Evolutionary conservation across 1,284 basidiomycete species (phyloP).

Genomic region (Ustilago crameri): DNA sequence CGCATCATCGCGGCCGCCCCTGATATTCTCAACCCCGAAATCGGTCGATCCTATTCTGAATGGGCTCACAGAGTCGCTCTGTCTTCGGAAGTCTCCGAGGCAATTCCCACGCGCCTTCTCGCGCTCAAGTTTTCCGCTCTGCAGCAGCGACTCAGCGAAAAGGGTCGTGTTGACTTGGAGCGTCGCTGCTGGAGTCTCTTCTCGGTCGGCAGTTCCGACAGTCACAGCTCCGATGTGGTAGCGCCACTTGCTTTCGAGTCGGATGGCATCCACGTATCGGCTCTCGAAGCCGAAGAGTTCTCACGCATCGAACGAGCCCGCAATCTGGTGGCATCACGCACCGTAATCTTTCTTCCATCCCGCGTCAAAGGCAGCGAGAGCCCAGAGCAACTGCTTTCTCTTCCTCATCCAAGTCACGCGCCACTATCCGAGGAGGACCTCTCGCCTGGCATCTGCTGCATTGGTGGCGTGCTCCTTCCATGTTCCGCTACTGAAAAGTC

Average conservation of each 20-base stretch:
- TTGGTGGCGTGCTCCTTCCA: conserved; percentile 56
- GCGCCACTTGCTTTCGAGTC: conserved; percentile 28
- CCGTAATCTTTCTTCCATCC: conserved; percentile 10
- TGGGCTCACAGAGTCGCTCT: conserved; percentile 37
- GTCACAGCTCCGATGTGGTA: conserved; percentile 16
- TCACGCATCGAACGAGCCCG: conserved; percentile 15
- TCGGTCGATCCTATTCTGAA: conserved; percentile 11
- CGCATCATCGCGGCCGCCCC: conserved; percentile 27
- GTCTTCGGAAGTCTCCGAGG: conserved; percentile 5
- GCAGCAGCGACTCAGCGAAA: conserved; percentile 47
- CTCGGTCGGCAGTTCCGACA: conserved; percentile 9
- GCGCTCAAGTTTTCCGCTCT: conserved; percentile 49
- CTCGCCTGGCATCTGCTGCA: conserved; percentile 19
- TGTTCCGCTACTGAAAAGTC: conserved; percentile 5
- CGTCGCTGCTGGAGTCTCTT: conserved; percentile 15
- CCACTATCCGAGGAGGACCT: conserved; percentile 16
- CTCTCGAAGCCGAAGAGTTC: conserved; percentile 45
- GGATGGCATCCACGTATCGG: conserved; percentile 43
- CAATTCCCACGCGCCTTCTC: conserved; percentile 44
- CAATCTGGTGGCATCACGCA: conserved; percentile 5
- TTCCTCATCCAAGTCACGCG: not conserved
- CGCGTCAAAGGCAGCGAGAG: not conserved
- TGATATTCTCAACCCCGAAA: conserved; percentile 7
- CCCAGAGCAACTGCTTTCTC: conserved; percentile 4
- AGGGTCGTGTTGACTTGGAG: conserved; percentile 34